Conservation (phyloP, 2,329 filamentous ascomycete species). For the Chalaropsis thielavioides region DNA sequence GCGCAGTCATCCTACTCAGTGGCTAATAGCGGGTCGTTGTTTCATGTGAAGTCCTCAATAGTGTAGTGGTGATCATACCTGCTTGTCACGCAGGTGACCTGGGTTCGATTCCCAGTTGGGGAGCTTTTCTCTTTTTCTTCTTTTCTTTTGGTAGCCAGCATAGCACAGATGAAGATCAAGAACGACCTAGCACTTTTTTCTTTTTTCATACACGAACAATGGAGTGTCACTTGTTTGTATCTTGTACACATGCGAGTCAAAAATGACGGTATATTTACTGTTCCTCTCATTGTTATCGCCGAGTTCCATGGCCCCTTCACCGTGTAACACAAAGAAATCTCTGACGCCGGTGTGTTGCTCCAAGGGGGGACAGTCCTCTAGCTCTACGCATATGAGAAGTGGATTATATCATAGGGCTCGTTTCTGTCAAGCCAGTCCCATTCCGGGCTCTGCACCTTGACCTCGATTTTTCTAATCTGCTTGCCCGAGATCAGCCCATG, state of each 20-base stretch:
- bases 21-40: neutral
- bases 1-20: neutral
- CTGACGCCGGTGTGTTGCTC: no score
- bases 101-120: slow-evolving; percentile 16
- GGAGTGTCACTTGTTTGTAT: no score
- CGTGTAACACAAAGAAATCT: no score
- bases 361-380: no score
- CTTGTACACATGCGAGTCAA: no score
- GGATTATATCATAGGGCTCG: neutral
- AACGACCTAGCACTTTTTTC: no score
- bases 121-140: neutral
- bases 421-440: neutral
- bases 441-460: neutral
- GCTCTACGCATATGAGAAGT: neutral
- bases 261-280: no score
- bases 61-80: slow-evolving; percentile 16
- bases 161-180: no score
- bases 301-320: no score
- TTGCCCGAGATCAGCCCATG: fast-evolving
- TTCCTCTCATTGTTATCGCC: no score
- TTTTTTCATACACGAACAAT: no score
- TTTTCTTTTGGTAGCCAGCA: no score
- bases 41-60: slow-evolving; percentile 5
- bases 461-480: neutral
- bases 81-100: slow-evolving; percentile 16